These are phyloP conservation scores for Lithocarpus polystachyus DNA, from an alignment of 306 rosid genomes.

Conservation along the genomic window DNA sequence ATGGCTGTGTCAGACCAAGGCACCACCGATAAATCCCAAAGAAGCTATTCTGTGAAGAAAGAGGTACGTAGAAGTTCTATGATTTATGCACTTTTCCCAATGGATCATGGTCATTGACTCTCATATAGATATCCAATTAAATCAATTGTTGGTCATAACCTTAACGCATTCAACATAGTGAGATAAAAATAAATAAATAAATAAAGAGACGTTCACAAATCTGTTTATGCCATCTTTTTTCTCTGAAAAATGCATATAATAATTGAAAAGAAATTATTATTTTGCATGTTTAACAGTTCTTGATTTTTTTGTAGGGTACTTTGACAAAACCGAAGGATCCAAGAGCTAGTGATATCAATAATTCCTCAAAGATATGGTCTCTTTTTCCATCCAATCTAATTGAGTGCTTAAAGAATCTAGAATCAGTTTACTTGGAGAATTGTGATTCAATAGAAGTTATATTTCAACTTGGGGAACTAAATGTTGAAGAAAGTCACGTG, in stretches of 20 bases:
- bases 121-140: neutral
- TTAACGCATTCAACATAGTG: no score
- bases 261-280: no score
- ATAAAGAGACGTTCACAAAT: no score
- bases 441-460: neutral
- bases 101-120: neutral
- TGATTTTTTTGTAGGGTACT: no score
- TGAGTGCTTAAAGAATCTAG: neutral
- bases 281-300: no score
- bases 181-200: no score
- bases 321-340: no score
- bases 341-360: neutral
- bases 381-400: neutral
- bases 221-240: no score
- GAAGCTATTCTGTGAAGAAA: neutral
- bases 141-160: no score
- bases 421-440: rapidly evolving
- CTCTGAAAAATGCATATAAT: no score
- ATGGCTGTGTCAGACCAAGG: neutral
- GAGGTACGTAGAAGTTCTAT: neutral
- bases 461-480: neutral
- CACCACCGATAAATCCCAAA: neutral
- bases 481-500: neutral
- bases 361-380: neutral
- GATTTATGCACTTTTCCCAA: neutral